phyloP scores from a whole-genome alignment of 495 filamentous ascomycete species.

The Hypoxylon crocopeplum region DNA sequence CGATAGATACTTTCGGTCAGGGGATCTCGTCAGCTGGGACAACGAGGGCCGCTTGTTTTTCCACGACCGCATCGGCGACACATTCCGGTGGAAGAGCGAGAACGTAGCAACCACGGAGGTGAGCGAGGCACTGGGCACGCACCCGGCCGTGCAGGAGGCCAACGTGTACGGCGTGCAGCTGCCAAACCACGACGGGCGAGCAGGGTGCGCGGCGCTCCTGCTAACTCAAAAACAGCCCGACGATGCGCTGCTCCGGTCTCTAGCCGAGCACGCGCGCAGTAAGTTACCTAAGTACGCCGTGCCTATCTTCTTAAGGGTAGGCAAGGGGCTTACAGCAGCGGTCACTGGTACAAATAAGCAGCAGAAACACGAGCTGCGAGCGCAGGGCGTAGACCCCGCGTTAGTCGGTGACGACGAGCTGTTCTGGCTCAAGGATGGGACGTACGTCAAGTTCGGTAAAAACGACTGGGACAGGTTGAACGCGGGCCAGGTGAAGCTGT shows the following conservation, averaged over 20 bases:
- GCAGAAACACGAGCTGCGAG: slow-evolving; percentile 74
- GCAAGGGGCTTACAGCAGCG: slow-evolving; percentile 57
- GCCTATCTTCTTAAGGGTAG: slow-evolving; percentile 78
- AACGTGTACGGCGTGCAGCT: slow-evolving; percentile 89
- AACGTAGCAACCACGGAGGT: slow-evolving; percentile 91
- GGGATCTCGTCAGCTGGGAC: slow-evolving; percentile 80
- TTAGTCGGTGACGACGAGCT: slow-evolving; percentile 66
- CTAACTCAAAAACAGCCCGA: slow-evolving; percentile 53
- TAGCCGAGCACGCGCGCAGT: slow-evolving; percentile 64
- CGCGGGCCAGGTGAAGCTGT: slow-evolving; percentile 75
- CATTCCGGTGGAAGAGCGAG: slow-evolving; percentile 94
- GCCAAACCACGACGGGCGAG: slow-evolving; percentile 84
- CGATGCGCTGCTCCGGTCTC: slow-evolving; percentile 55
- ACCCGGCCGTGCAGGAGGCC: slow-evolving; percentile 73
- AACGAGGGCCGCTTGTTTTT: slow-evolving; percentile 80
- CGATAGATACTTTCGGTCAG: slow-evolving; percentile 86
- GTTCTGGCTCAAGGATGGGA: slow-evolving; percentile 67
- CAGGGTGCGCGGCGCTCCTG: slow-evolving; percentile 79
- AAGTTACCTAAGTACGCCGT: slow-evolving; percentile 75
- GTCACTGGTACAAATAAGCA: slow-evolving; percentile 89
- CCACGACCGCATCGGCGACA: slow-evolving; percentile 90
- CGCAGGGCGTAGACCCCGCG: slow-evolving; percentile 73
- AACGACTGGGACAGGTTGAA: slow-evolving; percentile 73
- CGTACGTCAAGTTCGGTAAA: slow-evolving; percentile 70
- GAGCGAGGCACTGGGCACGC: slow-evolving; percentile 70